Evolutionary conservation across 148 eudicot species (phyloP), one percentile per base, ranked within the genome.

Genomic region (Fagopyrum homotropicum): DNA sequence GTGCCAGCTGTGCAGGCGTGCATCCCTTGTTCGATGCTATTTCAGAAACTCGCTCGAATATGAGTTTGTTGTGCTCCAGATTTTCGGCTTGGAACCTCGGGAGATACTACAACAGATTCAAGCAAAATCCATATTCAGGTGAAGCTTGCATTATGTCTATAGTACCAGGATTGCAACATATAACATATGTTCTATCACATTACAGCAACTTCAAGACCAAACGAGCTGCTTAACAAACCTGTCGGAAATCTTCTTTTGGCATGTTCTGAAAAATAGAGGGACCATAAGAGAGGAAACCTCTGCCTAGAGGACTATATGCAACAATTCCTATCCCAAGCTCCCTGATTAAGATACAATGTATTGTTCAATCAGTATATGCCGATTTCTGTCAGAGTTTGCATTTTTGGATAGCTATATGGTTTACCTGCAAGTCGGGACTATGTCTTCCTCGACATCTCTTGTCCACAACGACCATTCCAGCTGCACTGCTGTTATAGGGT

Each of bases 41-140:
- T 69, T 72, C 82, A 52, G 47, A 77, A 7, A 83, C 83, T 22
- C 72, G 78, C 50, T 83, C 86, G 44, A 78, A 83, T 46, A 81
- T 52, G 74, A 19, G 77, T n/a, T 78, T 81, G 80, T 83, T 83
- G 29, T 81, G 86, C 78, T 83, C 82, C 0, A 83, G 0, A 64
- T 83, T 83, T 76, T 79, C 86, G 0, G 86, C 78, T 44, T 29
- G 75, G 74, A 83, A 81, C 79, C 83, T 82, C 17, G 87, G 87
- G 6, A 82, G 70, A 52, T 51, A 16, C 87, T 82, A 50, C 4
- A 83, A 48, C 3, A 4, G 2, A 35, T 2, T 49, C 9, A 49
- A 9, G 15, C 0, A 45, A 45, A 52, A 29, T 51, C 22, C 19
- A 55, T 9, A 19, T 8, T 22, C 15, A 52, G 45, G 60, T 29